Percentiles rank a stretch among this genome's conserved stretches.
These are phyloP conservation scores for Dioszegia aurantiaca DNA, from an alignment of 768 basidiomycete genomes.

Conservation along the genomic window DNA sequence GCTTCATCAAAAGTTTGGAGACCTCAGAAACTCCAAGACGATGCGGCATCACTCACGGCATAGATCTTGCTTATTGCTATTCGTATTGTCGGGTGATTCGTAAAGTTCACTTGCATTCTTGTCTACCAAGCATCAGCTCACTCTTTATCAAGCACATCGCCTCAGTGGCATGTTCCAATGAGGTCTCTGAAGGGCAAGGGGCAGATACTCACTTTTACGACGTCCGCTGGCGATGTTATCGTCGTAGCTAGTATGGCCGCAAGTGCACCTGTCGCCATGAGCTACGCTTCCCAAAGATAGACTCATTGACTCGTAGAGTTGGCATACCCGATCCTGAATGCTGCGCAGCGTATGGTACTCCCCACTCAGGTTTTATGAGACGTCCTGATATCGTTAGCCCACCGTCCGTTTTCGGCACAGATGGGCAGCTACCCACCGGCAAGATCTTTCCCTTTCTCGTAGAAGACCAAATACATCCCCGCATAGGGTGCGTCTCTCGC, in stretches of 20 bases:
- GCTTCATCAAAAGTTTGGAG: too few species aligned
- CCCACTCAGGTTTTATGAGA: constrained; percentile 28
- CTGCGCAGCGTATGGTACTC: constrained; percentile 45
- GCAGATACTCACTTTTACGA: constrained; percentile 67
- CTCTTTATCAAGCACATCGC: too few species aligned
- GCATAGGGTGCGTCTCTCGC: constrained; percentile 94
- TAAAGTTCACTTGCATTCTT: constrained; percentile 83
- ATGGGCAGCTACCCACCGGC: constrained; percentile 56
- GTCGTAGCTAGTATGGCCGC: constrained; percentile 82
- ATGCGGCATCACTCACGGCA: constrained; percentile 60
- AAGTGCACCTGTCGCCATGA: constrained; percentile 61
- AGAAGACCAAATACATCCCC: constrained; percentile 80
- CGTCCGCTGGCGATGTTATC: constrained; percentile 87
- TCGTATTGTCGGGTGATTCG: constrained; percentile 69
- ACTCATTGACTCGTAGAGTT: neutral
- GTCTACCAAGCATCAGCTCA: too few species aligned
- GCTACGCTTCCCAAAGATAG: neutral
- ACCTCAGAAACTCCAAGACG: too few species aligned
- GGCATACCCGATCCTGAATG: constrained; percentile 48
- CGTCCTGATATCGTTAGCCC: constrained; percentile 2
- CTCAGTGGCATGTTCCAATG: too few species aligned
- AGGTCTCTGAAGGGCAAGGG: too few species aligned
- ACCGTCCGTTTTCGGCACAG: neutral
- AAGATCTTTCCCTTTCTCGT: constrained; percentile 79
- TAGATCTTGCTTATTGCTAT: constrained; percentile 67